Evolutionary conservation across 2,329 filamentous ascomycete species (phyloP).

Genomic region (Ramichloridium luteum): DNA sequence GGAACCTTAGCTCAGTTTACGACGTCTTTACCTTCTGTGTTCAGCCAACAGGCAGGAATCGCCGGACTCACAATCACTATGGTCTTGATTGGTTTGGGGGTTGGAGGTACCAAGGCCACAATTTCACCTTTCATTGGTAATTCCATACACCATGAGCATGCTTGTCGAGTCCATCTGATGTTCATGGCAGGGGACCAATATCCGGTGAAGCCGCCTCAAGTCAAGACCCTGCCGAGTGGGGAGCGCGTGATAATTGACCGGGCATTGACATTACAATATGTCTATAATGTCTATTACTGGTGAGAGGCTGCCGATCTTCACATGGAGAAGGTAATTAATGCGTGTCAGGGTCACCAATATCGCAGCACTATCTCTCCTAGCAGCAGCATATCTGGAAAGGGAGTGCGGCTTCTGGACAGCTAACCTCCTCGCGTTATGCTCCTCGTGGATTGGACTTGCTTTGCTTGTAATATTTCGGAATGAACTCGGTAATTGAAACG

Average conservation of each 20-base stretch:
- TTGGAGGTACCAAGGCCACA: slow-evolving; percentile 70
- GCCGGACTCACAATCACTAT: slow-evolving; percentile 51
- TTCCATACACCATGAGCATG: no score
- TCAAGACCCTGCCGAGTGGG: slow-evolving; percentile 28
- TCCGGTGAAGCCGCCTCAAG: slow-evolving; percentile 21
- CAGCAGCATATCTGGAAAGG: slow-evolving; percentile 47
- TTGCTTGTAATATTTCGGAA: no score
- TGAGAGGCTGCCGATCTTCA: no score
- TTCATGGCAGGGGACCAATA: no score
- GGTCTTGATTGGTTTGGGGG: slow-evolving; percentile 57
- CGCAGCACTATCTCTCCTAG: slow-evolving; percentile 44
- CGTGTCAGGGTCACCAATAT: no score
- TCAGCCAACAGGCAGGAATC: slow-evolving; percentile 46
- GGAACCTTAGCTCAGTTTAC: slow-evolving; percentile 55
- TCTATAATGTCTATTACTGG: no score
- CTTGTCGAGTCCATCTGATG: no score
- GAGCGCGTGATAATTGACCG: slow-evolving; percentile 36
- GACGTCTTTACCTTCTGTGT: slow-evolving; percentile 50
- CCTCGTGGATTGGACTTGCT: no score
- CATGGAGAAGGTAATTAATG: no score
- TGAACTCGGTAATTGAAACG: no score
- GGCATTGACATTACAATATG: slow-evolving; percentile 32
- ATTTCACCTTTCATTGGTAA: slow-evolving; percentile 43
- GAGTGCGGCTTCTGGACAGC: slow-evolving; percentile 53
- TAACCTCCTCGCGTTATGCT: slow-evolving; percentile 47